Percentiles rank a stretch among this genome's conserved stretches.
Conservation (phyloP, 805 yeast genomes). For the Saturnispora sekii region DNA sequence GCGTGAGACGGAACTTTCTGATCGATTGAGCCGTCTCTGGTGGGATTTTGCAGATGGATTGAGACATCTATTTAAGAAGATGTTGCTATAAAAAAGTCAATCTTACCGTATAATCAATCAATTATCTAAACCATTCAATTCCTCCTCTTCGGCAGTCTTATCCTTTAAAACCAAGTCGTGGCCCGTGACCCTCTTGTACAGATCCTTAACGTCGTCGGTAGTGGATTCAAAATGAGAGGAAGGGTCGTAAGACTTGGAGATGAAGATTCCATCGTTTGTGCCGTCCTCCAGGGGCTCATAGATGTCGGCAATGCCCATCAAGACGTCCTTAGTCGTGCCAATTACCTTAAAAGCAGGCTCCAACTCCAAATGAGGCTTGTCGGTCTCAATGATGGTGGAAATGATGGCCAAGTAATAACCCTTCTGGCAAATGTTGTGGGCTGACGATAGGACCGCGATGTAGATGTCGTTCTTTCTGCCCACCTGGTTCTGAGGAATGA, state of each 20-base stretch:
- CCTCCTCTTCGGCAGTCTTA: slow-evolving; percentile 58
- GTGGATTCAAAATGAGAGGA: slow-evolving; percentile 92
- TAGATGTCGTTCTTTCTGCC: slow-evolving; percentile 90
- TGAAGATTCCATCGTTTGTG: slow-evolving; percentile 60
- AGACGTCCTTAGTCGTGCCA: slow-evolving; percentile 69
- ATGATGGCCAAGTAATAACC: slow-evolving; percentile 89
- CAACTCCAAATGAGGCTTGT: slow-evolving; percentile 81
- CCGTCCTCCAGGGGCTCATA: slow-evolving; percentile 87
- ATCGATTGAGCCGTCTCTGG: slow-evolving; percentile 50
- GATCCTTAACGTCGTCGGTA: slow-evolving; percentile 93
- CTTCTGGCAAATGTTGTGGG: slow-evolving; percentile 83
- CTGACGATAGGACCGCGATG: slow-evolving; percentile 79
- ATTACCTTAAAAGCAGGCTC: slow-evolving; percentile 89
- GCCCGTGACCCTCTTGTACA: slow-evolving; percentile 86
- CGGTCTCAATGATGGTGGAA: slow-evolving; percentile 91
- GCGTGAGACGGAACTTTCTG: slow-evolving; percentile 60
- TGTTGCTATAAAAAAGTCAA: neutral
- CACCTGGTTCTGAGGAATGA: slow-evolving; percentile 94
- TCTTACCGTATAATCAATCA: neutral
- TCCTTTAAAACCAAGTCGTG: slow-evolving; percentile 81
- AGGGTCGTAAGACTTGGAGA: slow-evolving; percentile 88
- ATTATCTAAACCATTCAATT: slow-evolving; percentile 27
- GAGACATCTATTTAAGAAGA: slow-evolving; percentile 25
- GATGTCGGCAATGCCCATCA: slow-evolving; percentile 89
- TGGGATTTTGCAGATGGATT: slow-evolving; percentile 52